Conservation (phyloP, 1,139 yeast species). For the Saccharomyces hybrid region DNA sequence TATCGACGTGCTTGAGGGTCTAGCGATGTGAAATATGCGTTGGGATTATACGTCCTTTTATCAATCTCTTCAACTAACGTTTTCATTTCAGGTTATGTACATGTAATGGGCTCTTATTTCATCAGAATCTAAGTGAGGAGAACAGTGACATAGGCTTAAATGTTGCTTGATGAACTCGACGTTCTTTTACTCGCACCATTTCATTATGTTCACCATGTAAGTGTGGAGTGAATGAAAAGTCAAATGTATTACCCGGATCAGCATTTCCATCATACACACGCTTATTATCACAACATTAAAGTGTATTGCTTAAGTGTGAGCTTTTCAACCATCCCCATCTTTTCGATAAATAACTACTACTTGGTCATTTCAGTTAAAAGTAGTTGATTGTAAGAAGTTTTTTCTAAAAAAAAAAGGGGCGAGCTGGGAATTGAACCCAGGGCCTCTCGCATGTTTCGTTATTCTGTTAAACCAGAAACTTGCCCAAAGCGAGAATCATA, state of each 20-base stretch:
- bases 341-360: background rate
- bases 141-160: background rate
- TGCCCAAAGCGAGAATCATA: slow-evolving; percentile 1
- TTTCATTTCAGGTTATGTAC: background rate
- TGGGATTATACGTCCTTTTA: slow-evolving; percentile 28
- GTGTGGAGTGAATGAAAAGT: too few species aligned
- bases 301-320: too few species aligned
- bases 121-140: background rate
- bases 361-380: too few species aligned
- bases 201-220: too few species aligned
- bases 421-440: slow-evolving; percentile 31
- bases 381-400: too few species aligned
- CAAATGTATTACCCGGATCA: too few species aligned
- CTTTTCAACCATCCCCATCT: too few species aligned
- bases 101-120: background rate
- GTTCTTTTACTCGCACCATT: too few species aligned
- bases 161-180: background rate
- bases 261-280: too few species aligned
- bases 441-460: slow-evolving; percentile 8
- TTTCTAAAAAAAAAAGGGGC: slow-evolving; percentile 16
- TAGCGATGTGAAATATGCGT: slow-evolving; percentile 28
- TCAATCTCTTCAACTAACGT: slow-evolving; percentile 31
- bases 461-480: background rate
- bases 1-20: slow-evolving; percentile 20
- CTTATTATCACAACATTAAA: too few species aligned